Conservation (phyloP, 345 rosid species). For the Gossypium herbaceum region DNA sequence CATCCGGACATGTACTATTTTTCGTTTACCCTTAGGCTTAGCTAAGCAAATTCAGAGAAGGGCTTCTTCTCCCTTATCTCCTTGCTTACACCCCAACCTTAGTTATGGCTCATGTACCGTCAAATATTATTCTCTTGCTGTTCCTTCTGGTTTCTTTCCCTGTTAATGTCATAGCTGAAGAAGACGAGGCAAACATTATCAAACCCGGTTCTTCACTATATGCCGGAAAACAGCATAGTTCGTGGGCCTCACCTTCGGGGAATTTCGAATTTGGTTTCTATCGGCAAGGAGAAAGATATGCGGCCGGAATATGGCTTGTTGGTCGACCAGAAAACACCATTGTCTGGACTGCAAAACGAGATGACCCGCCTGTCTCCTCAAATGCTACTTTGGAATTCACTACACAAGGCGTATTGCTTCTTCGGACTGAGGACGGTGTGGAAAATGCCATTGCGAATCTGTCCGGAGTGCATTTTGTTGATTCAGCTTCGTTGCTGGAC, state of each 20-base stretch:
- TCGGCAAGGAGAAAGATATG: constrained; percentile 19
- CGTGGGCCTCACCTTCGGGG: constrained; percentile 38
- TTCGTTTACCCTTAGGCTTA: too few relatives aligned
- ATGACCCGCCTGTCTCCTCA: background rate
- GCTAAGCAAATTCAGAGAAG: too few relatives aligned
- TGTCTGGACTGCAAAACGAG: constrained; percentile 11
- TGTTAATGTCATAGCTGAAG: constrained; percentile 5
- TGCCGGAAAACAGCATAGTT: background rate
- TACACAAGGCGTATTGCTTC: background rate
- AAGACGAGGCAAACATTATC: background rate
- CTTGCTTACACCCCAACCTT: background rate
- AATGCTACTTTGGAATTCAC: background rate
- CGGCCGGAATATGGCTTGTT: constrained; percentile 27
- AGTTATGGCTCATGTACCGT: background rate
- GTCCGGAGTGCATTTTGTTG: background rate
- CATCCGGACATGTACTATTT: too few relatives aligned
- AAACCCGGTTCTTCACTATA: background rate
- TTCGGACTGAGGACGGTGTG: background rate
- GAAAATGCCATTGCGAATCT: background rate
- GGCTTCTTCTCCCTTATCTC: too few relatives aligned
- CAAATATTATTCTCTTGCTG: background rate
- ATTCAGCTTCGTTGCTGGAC: constrained; percentile 16
- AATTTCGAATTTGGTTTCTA: constrained; percentile 34
- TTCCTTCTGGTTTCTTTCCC: background rate
- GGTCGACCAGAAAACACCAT: background rate